Percentiles rank a stretch among this genome's conserved stretches.
Evolutionary conservation across 257 asterid species (phyloP).

Genomic region (Buddleja alternifolia): DNA sequence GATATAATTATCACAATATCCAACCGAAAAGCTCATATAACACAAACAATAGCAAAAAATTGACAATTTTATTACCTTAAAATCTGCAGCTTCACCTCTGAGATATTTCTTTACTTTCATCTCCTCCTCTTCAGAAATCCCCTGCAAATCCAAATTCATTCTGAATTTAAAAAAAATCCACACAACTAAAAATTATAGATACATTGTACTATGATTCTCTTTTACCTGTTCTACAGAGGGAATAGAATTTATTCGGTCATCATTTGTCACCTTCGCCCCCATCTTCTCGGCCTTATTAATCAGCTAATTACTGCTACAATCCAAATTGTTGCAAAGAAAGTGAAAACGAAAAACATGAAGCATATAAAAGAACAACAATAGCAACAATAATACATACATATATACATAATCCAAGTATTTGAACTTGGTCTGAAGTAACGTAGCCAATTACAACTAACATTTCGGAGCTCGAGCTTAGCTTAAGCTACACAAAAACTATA

Average conservation of each 20-base stretch:
- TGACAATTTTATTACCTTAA: conserved; percentile 49
- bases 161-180: conserved; percentile 1
- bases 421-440: not conserved
- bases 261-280: conserved; percentile 43
- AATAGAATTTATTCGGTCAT: conserved; percentile 6
- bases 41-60: not conserved
- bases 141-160: conserved; percentile 42
- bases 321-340: conserved; percentile 9
- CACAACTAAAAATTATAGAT: not conserved
- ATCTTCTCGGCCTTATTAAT: conserved; percentile 30
- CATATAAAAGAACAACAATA: not conserved
- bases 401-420: not conserved
- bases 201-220: not conserved
- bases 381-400: conserved; percentile 9
- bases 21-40: not conserved
- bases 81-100: conserved; percentile 76
- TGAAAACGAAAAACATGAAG: not conserved
- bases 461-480: not conserved
- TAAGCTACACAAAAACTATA: not conserved
- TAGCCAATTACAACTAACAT: not conserved
- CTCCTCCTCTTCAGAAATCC: conserved; percentile 59
- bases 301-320: conserved; percentile 16
- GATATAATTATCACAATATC: conserved; percentile 18
- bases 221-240: conserved; percentile 41
- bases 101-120: conserved; percentile 62